phyloP scores from a whole-genome alignment of 1,139 yeast genomes.

The Meyerozyma carpophila region DNA sequence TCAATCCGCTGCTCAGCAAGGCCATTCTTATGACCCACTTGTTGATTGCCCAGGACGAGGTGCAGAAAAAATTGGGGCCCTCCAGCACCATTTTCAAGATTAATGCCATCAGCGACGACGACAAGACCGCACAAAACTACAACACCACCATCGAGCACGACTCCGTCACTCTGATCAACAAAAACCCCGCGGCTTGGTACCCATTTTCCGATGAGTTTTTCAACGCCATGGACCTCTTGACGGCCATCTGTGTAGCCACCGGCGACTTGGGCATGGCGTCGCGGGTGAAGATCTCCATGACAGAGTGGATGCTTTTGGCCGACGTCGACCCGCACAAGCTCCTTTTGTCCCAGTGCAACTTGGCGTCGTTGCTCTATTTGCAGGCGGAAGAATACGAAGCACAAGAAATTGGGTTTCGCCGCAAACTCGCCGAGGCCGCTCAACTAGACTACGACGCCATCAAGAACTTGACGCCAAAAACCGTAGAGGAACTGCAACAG shows the following conservation, averaged over 20 bases:
- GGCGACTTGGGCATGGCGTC: slow-evolving; percentile 65
- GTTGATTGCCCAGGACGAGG: slow-evolving; percentile 60
- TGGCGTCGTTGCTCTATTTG: slow-evolving; percentile 66
- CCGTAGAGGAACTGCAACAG: slow-evolving; percentile 10
- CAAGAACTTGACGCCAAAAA: slow-evolving; percentile 12
- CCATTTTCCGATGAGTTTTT: slow-evolving; percentile 75
- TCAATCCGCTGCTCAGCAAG: slow-evolving; percentile 49
- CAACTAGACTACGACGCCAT: slow-evolving; percentile 20
- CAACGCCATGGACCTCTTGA: slow-evolving; percentile 64
- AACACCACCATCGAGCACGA: slow-evolving; percentile 14
- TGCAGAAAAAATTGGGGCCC: slow-evolving; percentile 15
- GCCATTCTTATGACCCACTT: slow-evolving; percentile 61
- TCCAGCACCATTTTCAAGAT: slow-evolving; percentile 6
- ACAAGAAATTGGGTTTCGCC: slow-evolving; percentile 29
- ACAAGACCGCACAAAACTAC: slow-evolving; percentile 5
- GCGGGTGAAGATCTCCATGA: slow-evolving; percentile 58
- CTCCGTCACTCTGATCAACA: slow-evolving; percentile 17
- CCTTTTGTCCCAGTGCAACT: slow-evolving; percentile 61
- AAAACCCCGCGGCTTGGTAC: slow-evolving; percentile 52
- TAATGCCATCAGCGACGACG: neutral
- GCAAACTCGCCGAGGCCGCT: slow-evolving; percentile 19
- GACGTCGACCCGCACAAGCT: slow-evolving; percentile 64
- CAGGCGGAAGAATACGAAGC: slow-evolving; percentile 67
- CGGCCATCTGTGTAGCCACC: slow-evolving; percentile 60
- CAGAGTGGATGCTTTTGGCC: slow-evolving; percentile 69